Evolutionary conservation across 768 basidiomycete species (phyloP).

Genomic region (Rhizopogon sp.): DNA sequence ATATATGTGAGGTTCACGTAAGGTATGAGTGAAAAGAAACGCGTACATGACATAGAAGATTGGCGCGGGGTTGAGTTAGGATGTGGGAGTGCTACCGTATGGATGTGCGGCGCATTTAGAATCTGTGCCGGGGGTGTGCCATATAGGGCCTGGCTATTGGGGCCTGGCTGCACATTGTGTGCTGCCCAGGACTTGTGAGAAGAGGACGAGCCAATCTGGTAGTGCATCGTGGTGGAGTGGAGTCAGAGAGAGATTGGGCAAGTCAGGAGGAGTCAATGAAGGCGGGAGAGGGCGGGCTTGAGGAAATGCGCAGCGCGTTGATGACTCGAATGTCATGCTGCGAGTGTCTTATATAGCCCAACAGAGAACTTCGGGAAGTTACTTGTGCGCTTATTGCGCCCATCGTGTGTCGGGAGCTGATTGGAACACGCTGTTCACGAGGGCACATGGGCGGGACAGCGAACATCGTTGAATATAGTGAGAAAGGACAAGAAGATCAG

Average conservation of each 20-base stretch:
- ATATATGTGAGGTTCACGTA: conserved; percentile 2
- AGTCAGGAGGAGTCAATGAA: not conserved
- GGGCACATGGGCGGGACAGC: conserved; percentile 21
- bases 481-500: conserved; percentile 5
- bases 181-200: conserved; percentile 17
- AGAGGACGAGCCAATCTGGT: conserved; percentile 9
- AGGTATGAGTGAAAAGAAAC: not conserved
- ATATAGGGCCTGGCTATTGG: not conserved
- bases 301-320: conserved; percentile 6
- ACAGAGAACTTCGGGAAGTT: conserved; percentile 16
- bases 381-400: conserved; percentile 1
- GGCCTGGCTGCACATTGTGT: conserved; percentile 4
- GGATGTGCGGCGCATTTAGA: conserved; percentile 21
- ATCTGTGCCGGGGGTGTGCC: conserved; percentile 15
- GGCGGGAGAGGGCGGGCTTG: not conserved
- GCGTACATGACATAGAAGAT: conserved; percentile 18
- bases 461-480: conserved; percentile 15
- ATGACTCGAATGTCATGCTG: conserved; percentile 13
- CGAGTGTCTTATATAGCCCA: conserved; percentile 23
- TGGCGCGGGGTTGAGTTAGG: conserved; percentile 21
- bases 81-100: conserved; percentile 25
- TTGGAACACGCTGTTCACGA: conserved; percentile 8
- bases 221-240: conserved; percentile 14
- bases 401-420: conserved; percentile 8
- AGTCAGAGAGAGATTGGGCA: not conserved